Evolutionary conservation across 306 rosid genomes (phyloP), one percentile per base, ranked within the genome.

Genomic region (Spatholobus suberectus): DNA sequence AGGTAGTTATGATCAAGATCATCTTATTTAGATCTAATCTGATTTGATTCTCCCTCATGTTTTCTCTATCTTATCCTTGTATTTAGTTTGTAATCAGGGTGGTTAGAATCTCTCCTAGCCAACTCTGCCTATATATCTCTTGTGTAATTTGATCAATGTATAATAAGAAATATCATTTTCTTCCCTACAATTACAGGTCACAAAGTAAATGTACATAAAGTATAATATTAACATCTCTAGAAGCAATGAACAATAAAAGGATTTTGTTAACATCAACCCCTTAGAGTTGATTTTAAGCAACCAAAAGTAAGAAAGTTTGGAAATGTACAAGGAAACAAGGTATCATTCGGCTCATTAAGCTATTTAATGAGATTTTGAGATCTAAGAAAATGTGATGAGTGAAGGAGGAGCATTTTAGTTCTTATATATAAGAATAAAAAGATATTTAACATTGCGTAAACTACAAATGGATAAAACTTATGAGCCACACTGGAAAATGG

Each of bases 151-250:
- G 4, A 61, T 61, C 4, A 61, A 27, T 61, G 34, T 24, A 58
- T 24, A 24, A 58, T 58, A 58, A 24, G 1, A 58, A 23, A 5
- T 27, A 13, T 26, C 10, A 15, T 26, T 61, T 59, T 61, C 18
- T 61, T 61, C 20, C 9, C 68, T 27, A 61, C 27, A 61, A 61
- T 61, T 13, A 32, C 43, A 61, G 20, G 7, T 63, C 79, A 43
- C 18, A 70, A 75, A 61, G 29, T 46, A 83, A 37, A 80, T 65
- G 70, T 37, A 61, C 43, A 82, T 44, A 49, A 66, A 66, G 20
- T 66, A 77, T 21, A 49, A 52, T 61, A 44, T 0, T 9, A n/a
- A 74, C 63, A 6, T 63, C 71, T 54, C 75, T 65, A 66, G 27
- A 71, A 81, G 58, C 46, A 59, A 49, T 34, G 27, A 23, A 55